A percentile compares a stretch with the other conserved stretches of the same genome.
These are phyloP conservation scores for Pseudogymnoascus sp. DNA, from an alignment of 2,329 filamentous ascomycete species.

Conservation along the genomic window DNA sequence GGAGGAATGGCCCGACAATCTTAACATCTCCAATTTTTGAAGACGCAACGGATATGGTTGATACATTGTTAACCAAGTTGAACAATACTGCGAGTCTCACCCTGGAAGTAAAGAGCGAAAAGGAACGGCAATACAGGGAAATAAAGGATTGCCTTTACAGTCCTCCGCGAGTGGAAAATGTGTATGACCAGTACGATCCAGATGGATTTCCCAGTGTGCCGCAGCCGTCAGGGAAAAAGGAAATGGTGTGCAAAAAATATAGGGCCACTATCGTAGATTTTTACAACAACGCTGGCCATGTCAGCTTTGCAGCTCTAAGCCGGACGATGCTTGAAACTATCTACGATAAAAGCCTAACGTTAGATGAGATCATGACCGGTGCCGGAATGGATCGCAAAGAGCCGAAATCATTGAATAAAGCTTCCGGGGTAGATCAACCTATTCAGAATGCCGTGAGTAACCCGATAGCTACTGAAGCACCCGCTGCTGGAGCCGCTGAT, in stretches of 20 bases:
- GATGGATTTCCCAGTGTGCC: background rate
- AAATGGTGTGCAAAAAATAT: background rate
- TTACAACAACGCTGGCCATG: background rate
- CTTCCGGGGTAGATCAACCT: background rate
- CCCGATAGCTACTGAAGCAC: background rate
- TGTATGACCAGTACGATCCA: background rate
- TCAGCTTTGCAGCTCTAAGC: background rate
- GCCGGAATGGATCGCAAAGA: background rate
- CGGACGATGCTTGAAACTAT: background rate
- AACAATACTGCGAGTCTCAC: background rate
- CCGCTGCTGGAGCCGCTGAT: background rate
- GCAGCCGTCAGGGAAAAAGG: background rate
- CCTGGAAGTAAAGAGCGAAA: background rate
- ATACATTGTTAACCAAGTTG: background rate
- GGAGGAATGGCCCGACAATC: background rate
- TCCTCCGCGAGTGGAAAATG: background rate
- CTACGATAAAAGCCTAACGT: background rate
- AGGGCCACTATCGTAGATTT: background rate
- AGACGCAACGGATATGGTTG: background rate
- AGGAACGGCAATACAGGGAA: background rate
- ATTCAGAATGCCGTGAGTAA: background rate
- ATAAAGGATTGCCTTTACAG: background rate
- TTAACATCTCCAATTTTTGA: background rate
- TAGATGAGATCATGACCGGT: background rate
- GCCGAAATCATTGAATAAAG: background rate